Percentiles rank a stretch among this genome's conserved stretches.
These are phyloP conservation scores for Beta lomatogona DNA, from an alignment of 179 eudicot species.

Conservation along the genomic window DNA sequence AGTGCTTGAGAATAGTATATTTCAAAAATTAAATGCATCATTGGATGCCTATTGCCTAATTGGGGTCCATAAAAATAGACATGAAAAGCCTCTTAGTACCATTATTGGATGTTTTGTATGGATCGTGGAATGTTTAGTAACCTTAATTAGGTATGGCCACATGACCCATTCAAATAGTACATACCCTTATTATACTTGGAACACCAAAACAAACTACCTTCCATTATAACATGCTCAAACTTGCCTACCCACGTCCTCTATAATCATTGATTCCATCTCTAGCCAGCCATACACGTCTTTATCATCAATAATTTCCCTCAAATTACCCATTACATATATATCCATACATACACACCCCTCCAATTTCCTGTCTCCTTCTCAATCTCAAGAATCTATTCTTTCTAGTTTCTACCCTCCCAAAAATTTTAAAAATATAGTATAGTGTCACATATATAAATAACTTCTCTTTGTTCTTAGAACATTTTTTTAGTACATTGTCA, in stretches of 20 bases:
- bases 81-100: too few species aligned
- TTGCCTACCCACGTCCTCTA: constrained; percentile 25
- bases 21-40: too few species aligned
- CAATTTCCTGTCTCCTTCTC: constrained; percentile 33
- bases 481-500: too few species aligned
- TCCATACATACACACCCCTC: constrained; percentile 33
- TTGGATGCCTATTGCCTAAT: too few species aligned
- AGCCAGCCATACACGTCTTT: constrained; percentile 40
- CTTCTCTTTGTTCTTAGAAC: not conserved
- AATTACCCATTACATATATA: constrained; percentile 37
- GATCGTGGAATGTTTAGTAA: not conserved
- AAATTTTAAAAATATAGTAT: too few species aligned
- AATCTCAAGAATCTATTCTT: constrained; percentile 17
- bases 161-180: not conserved
- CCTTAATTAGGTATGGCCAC: constrained; percentile 9
- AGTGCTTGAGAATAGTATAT: too few species aligned
- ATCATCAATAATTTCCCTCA: constrained; percentile 13
- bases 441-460: not conserved
- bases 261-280: constrained; percentile 22
- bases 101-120: too few species aligned
- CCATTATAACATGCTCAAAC: constrained; percentile 24
- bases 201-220: constrained; percentile 9
- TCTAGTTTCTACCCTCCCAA: too few species aligned
- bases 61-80: too few species aligned
- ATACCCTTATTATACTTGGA: not conserved